A percentile compares a stretch with the other conserved stretches of the same genome.
Conservation (phyloP, 768 basidiomycete genomes). For the Calocybe gangraenosa region DNA sequence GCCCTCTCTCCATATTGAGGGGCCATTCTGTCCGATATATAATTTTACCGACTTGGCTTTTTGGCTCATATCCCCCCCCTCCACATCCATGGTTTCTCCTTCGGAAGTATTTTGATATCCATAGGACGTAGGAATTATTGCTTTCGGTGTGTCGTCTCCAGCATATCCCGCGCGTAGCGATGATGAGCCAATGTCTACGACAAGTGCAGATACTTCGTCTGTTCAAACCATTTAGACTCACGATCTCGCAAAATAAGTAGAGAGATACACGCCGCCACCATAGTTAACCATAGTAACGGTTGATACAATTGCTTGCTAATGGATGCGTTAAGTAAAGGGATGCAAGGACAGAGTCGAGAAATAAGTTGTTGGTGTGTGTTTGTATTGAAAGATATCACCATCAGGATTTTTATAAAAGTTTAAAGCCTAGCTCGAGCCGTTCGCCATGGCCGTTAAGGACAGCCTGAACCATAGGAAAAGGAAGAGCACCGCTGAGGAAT, state of each 20-base stretch:
- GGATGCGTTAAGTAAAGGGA: background rate
- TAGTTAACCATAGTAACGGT: constrained; percentile 68
- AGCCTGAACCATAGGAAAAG: constrained; percentile 48
- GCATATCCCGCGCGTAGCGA: constrained; percentile 94
- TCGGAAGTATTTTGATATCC: constrained; percentile 60
- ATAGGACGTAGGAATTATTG: constrained; percentile 85
- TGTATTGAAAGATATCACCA: constrained; percentile 19
- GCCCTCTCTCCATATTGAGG: constrained; percentile 83
- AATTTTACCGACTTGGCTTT: constrained; percentile 52
- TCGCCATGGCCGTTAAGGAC: constrained; percentile 30
- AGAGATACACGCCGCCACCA: constrained; percentile 64
- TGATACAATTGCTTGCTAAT: background rate
- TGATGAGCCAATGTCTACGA: constrained; percentile 90
- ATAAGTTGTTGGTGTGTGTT: constrained; percentile 25
- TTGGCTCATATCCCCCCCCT: constrained; percentile 27
- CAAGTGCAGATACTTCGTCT: constrained; percentile 98
- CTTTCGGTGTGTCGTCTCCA: constrained; percentile 93
- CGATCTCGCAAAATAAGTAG: background rate
- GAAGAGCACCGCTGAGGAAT: constrained; percentile 46
- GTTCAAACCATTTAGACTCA: constrained; percentile 8
- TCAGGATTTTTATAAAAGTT: constrained; percentile 22
- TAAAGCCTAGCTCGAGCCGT: constrained; percentile 13
- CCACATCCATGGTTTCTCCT: constrained; percentile 52
- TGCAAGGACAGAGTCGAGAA: background rate
- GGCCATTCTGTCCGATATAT: constrained; percentile 84